Evolutionary conservation across 2,329 filamentous ascomycete genomes (phyloP), one percentile per base, ranked within the genome.

Genomic region (Bipolaris sorokiniana): DNA sequence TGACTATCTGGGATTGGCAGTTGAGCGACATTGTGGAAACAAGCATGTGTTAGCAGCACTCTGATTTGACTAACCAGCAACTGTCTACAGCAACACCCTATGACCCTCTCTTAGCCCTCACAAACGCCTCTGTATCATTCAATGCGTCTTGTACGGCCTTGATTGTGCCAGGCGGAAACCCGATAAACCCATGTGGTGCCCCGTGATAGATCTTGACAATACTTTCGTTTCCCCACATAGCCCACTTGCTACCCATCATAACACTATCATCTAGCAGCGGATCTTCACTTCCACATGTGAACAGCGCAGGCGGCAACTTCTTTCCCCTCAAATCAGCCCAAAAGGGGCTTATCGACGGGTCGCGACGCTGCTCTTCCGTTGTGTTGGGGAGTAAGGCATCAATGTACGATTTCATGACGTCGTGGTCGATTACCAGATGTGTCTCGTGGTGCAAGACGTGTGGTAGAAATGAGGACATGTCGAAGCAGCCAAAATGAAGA

Each of bases 211-310:
- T 74, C 71, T 82, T 86, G 2, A 84, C 71, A 2, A 84, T 72
- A 0, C 78, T 76, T 68, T 84, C 81, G 5, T 77, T 79, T 2
- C 83, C 83, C 60, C 74, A 77, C 69, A 82, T 81, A 64, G 71
- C 66, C 84, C 84, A 86, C 71, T 84, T 85, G 1, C 77, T 72
- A 3, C 77, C 76, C 84, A 87, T 86, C 45, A 83, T 68, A 20
- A 84, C 67, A 15, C 77, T 82, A 61, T 84, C 82, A 62, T 84
- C 81, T 0, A 86, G 64, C 56, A 86, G 61, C 5, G 78, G 77
- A 69, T 87, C 84, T 56, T 82, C 78, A 5, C 83, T 86, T 0
- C 84, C 84, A 56, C 80, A 82, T 1, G 80, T 77, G 61, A 86
- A 86, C 18, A 87, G 64, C 2, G 83, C 83, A 0, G 80, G 79